A percentile compares a stretch with the other conserved stretches of the same genome.
phyloP scores from a whole-genome alignment of 805 yeast genomes.

The Wickerhamomyces chambardii region DNA sequence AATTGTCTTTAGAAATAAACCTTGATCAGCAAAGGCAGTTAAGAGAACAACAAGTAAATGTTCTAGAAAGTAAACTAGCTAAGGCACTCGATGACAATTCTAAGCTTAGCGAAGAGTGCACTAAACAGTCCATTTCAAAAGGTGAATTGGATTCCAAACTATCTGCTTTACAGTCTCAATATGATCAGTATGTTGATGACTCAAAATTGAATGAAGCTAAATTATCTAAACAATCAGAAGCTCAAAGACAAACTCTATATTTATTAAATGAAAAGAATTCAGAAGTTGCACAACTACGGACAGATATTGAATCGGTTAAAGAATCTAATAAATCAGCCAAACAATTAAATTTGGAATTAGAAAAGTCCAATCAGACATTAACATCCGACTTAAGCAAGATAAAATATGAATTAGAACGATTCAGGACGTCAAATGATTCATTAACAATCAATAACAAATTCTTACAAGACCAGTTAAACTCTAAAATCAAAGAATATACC shows the following conservation, averaged over 20 bases:
- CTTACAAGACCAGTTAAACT: conserved; percentile 11
- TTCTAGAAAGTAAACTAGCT: conserved; percentile 21
- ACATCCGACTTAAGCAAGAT: conserved; percentile 18
- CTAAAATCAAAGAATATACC: conserved; percentile 21
- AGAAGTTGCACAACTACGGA: conserved; percentile 23
- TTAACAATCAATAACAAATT: conserved; percentile 8
- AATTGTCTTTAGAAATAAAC: conserved; percentile 25
- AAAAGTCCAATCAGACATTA: conserved; percentile 21
- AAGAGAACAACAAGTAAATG: conserved; percentile 20
- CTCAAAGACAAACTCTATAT: conserved; percentile 23
- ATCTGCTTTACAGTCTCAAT: conserved; percentile 7
- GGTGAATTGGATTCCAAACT: conserved; percentile 11
- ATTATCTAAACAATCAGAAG: conserved; percentile 8
- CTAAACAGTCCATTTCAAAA: conserved; percentile 13
- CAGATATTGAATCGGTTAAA: conserved; percentile 29
- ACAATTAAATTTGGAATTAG: conserved; percentile 28
- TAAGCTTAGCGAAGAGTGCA: too few relatives aligned
- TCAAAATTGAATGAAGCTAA: conserved; percentile 5
- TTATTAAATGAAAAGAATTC: conserved; percentile 26
- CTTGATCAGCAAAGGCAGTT: conserved; percentile 30
- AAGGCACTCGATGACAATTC: too few relatives aligned
- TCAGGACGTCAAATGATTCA: conserved; percentile 32
- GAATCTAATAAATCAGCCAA: conserved; percentile 27
- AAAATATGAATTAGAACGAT: conserved; percentile 25
- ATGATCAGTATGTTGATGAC: conserved; percentile 2